Evolutionary conservation across 345 rosid species (phyloP).

Genomic region (Arabis hirsuta): DNA sequence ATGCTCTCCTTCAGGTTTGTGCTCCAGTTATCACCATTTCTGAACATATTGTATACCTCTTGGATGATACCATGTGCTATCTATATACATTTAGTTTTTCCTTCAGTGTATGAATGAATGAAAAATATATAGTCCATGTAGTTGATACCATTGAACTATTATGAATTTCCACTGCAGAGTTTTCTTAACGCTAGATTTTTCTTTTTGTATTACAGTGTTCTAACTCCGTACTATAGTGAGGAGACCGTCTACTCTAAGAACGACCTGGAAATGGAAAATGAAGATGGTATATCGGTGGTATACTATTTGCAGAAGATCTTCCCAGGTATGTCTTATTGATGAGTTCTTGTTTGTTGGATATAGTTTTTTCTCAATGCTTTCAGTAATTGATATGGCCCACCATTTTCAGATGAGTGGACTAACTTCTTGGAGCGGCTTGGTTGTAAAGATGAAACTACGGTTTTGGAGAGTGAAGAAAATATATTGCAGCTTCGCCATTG

Average conservation of each 20-base stretch:
- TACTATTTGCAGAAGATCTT: conserved; percentile 95
- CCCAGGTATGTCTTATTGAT: conserved; percentile 62
- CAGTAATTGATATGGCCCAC: conserved; percentile 16
- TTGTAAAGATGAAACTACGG: conserved; percentile 70
- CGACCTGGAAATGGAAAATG: conserved; percentile 96
- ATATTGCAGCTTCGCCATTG: conserved; percentile 95
- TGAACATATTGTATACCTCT: conserved; percentile 10
- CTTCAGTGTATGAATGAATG: not conserved
- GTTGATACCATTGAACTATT: conserved; percentile 5
- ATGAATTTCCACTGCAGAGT: conserved; percentile 16
- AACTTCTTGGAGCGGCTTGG: conserved; percentile 87
- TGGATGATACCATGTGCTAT: conserved; percentile 24
- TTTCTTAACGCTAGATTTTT: conserved; percentile 17
- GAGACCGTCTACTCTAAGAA: conserved; percentile 90
- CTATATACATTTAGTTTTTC: conserved; percentile 11
- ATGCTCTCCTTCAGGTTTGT: conserved; percentile 92
- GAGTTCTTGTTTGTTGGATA: conserved; percentile 17
- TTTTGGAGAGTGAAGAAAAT: conserved; percentile 91
- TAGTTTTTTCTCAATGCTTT: conserved; percentile 20
- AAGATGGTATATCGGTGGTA: conserved; percentile 93
- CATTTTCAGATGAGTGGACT: conserved; percentile 86
- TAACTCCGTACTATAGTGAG: conserved; percentile 98
- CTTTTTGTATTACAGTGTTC: conserved; percentile 61
- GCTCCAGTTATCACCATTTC: conserved; percentile 15
- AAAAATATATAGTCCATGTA: conserved; percentile 16